Evolutionary conservation across 2,329 filamentous ascomycete species (phyloP).

Genomic region (Coniochaeta sp.): DNA sequence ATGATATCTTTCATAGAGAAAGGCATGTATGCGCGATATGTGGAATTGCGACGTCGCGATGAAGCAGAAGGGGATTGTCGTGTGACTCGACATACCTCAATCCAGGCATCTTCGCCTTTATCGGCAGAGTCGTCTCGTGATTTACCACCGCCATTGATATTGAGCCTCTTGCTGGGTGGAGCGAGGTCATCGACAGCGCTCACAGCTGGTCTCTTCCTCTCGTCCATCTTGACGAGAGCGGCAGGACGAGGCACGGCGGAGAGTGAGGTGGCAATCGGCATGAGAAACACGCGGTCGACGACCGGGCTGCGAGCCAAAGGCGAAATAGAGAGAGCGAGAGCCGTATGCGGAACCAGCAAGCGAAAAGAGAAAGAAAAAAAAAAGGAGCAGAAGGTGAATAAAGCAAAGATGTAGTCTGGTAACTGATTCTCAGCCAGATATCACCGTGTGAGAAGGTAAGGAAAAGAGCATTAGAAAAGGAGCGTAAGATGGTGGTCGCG

Average conservation of each 20-base stretch:
- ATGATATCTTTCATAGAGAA: not conserved
- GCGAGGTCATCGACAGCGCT: slow-evolving; percentile 74
- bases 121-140: slow-evolving; percentile 47
- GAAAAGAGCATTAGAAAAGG: slow-evolving; percentile 1
- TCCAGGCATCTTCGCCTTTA: slow-evolving; percentile 53
- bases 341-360: slow-evolving; percentile 2
- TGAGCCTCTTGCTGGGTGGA: slow-evolving; percentile 77
- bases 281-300: slow-evolving; percentile 49
- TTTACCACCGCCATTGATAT: slow-evolving; percentile 68
- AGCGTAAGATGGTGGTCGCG: not conserved
- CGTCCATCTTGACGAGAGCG: slow-evolving; percentile 93
- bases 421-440: not conserved
- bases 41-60: slow-evolving; percentile 6
- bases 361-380: slow-evolving; percentile 3
- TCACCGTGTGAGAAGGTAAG: not conserved
- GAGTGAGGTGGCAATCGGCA: slow-evolving; percentile 75
- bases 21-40: slow-evolving; percentile 5
- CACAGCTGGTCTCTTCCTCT: slow-evolving; percentile 91
- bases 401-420: not conserved
- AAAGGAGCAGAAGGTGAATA: not conserved
- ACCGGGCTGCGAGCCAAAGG: not conserved
- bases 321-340: slow-evolving; percentile 9
- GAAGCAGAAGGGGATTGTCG: slow-evolving; percentile 14
- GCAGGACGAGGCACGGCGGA: slow-evolving; percentile 68
- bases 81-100: slow-evolving; percentile 54